Percentiles rank a stretch among this genome's conserved stretches.
These are phyloP conservation scores for Aphanomyces stellatus DNA, from an alignment of 352 stramenopile species.

Conservation along the genomic window DNA sequence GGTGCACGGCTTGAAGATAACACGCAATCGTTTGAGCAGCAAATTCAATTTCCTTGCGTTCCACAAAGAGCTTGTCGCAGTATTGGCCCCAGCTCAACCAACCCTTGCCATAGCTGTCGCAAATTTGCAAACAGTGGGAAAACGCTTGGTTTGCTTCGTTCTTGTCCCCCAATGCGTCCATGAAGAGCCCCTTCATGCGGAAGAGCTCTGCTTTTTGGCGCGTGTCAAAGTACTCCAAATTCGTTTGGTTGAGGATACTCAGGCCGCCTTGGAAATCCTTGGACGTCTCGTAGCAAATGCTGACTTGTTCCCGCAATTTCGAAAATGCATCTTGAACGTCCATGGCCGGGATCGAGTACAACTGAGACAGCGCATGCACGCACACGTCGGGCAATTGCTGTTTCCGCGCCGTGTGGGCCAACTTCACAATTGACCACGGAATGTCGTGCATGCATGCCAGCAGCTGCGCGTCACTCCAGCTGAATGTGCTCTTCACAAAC, in stretches of 20 bases:
- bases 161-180: constrained; percentile 70
- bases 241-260: constrained; percentile 90
- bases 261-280: constrained; percentile 81
- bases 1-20: constrained; percentile 90
- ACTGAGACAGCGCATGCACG: constrained; percentile 72
- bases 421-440: constrained; percentile 88
- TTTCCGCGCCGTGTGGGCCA: constrained; percentile 86
- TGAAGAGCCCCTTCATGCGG: constrained; percentile 85
- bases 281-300: constrained; percentile 86
- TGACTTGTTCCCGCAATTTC: constrained; percentile 89
- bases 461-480: constrained; percentile 81
- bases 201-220: constrained; percentile 91
- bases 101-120: constrained; percentile 88
- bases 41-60: constrained; percentile 61
- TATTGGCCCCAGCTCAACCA: constrained; percentile 94
- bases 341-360: constrained; percentile 86
- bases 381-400: constrained; percentile 85
- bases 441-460: constrained; percentile 88
- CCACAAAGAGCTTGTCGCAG: constrained; percentile 78
- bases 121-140: constrained; percentile 87
- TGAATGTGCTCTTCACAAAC: constrained; percentile 83
- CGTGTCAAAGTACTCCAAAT: constrained; percentile 88
- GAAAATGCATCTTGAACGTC: constrained; percentile 89
- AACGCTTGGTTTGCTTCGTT: constrained; percentile 86
- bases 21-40: constrained; percentile 88